Evolutionary conservation across 352 stramenopile species (phyloP), one percentile per base, ranked within the genome.

Genomic region (Globisporangium okanoganense): DNA sequence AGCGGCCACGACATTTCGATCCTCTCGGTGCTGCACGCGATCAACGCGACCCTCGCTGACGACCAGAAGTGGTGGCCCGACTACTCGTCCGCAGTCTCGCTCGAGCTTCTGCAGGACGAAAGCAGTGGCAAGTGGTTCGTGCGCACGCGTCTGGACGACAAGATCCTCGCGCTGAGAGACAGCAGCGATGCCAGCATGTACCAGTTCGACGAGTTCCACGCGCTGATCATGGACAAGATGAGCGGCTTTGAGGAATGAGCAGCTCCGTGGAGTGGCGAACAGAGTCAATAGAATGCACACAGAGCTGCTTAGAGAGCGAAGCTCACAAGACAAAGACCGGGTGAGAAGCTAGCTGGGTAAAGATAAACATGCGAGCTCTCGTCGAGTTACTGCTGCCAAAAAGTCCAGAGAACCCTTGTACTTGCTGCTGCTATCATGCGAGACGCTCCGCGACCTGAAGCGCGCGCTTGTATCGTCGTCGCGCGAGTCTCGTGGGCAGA

Each of bases 1-100:
- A 93, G 83, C 52, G 85, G 85, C 33, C 85, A 95, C 61, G 85
- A 95, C 58, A 71, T 93, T 20, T 91, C 83, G 20, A 65, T 95
- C 49, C 69, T 95, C 20, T 82, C 83, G 0, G 64, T 91, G n/a
- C 68, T 95, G n/a, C 79, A 87, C 57, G 79, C 77, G 1, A 71
- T 91, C 20, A 60, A 78, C 51, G 75, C 72, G 10, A 50, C 73
- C 25, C 56, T 89, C 27, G 66, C 72, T 18, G 63, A 82, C n/a
- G 58, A 83, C 40, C 66, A 75, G 14, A 59, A 48, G 13, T 92
- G 73, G 70, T 95, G 85, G 85, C 85, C 85, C 1, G 69, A 81
- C 10, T 95, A 95, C 61, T 80, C 79, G 7, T 82, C 82, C 2
- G 75, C 81, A 3, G 60, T 95, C 16, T 62, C 76, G 25, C 64